Conservation (phyloP, 2,329 filamentous ascomycete species). For the Colletotrichum agaves region DNA sequence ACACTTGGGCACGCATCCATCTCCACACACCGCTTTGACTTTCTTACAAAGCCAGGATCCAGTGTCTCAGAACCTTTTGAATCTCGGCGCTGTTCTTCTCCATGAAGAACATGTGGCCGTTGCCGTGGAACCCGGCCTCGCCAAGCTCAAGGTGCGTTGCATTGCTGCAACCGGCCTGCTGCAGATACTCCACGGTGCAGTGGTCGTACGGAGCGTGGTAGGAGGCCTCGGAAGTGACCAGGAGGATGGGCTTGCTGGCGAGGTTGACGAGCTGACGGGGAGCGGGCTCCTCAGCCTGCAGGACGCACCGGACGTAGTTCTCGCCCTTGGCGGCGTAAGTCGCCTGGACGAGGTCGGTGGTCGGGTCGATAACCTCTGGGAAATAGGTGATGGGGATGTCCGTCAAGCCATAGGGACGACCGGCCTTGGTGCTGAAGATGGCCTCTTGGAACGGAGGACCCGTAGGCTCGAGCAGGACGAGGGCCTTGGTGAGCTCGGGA, state of each 20-base stretch:
- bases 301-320: slow-evolving; percentile 42
- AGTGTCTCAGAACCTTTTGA: slow-evolving; percentile 40
- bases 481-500: slow-evolving; percentile 52
- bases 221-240: slow-evolving; percentile 55
- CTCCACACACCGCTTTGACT: not conserved
- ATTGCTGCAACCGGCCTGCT: slow-evolving; percentile 53
- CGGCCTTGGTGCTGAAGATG: slow-evolving; percentile 47
- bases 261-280: slow-evolving; percentile 52
- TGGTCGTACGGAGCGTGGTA: slow-evolving; percentile 60
- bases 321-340: slow-evolving; percentile 40
- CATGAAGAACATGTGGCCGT: slow-evolving; percentile 61
- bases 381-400: slow-evolving; percentile 60
- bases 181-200: slow-evolving; percentile 52
- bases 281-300: slow-evolving; percentile 49
- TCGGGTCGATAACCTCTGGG: slow-evolving; percentile 52
- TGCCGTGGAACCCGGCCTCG: slow-evolving; percentile 53
- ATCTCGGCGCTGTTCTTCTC: slow-evolving; percentile 59
- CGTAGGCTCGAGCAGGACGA: slow-evolving; percentile 58
- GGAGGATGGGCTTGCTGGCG: slow-evolving; percentile 47
- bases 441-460: slow-evolving; percentile 59
- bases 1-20: slow-evolving; percentile 4
- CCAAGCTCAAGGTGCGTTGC: slow-evolving; percentile 50
- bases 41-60: slow-evolving; percentile 38
- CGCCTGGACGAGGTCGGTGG: slow-evolving; percentile 47
- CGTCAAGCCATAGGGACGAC: slow-evolving; percentile 57